Percentiles rank a stretch among this genome's conserved stretches.
Conservation (phyloP, 1,284 basidiomycete species). For the Albatrellus sp. region DNA sequence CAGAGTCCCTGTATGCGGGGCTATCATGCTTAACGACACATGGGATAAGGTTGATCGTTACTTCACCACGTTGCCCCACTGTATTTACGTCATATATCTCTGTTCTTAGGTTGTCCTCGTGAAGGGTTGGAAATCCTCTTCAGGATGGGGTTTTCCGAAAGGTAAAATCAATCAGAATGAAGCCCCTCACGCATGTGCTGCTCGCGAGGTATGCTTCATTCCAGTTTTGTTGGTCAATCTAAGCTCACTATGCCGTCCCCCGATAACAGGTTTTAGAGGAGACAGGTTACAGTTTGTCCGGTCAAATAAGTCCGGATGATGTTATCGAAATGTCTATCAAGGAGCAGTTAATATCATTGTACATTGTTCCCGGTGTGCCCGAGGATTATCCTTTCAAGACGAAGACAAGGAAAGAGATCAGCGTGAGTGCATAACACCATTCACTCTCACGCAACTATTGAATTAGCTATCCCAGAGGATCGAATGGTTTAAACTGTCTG, state of each 20-base stretch:
- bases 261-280: constrained; percentile 78
- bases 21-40: constrained; percentile 84
- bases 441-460: too few relatives aligned
- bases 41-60: constrained; percentile 75
- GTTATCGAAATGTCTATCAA: constrained; percentile 83
- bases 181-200: constrained; percentile 71
- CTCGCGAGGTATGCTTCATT: constrained; percentile 63
- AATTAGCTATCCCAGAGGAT: constrained; percentile 59
- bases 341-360: constrained; percentile 85
- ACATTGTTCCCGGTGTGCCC: constrained; percentile 83
- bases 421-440: constrained; percentile 43
- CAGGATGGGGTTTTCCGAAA: constrained; percentile 97
- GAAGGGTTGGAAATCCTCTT: constrained; percentile 94
- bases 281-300: constrained; percentile 80
- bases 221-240: constrained; percentile 4
- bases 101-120: constrained; percentile 72
- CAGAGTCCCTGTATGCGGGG: constrained; percentile 96
- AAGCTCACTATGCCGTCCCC: background rate
- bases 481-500: constrained; percentile 87
- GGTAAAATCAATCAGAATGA: constrained; percentile 98
- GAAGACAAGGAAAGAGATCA: constrained; percentile 95
- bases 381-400: constrained; percentile 89
- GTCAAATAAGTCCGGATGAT: constrained; percentile 55
- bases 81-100: constrained; percentile 7
- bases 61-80: constrained; percentile 3